Evolutionary conservation across 2,329 filamentous ascomycete species (phyloP).

Genomic region (Aspergillus brunneoviolaceus): DNA sequence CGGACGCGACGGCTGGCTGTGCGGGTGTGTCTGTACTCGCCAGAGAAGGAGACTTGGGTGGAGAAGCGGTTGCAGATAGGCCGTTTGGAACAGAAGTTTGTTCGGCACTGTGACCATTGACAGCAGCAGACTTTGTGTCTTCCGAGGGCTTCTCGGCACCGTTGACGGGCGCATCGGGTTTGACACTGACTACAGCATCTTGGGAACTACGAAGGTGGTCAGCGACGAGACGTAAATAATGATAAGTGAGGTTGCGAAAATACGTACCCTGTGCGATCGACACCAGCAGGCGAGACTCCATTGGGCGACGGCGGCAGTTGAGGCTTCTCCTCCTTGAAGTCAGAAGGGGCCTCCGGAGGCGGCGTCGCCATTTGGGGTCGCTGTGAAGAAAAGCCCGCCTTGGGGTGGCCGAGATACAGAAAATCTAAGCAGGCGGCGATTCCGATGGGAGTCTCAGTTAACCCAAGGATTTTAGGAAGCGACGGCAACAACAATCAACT

Average conservation of each 20-base stretch:
- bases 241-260: slow-evolving; percentile 1
- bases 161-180: slow-evolving; percentile 21
- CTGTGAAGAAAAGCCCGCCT: slow-evolving; percentile 19
- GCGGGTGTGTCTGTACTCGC: slow-evolving; percentile 13
- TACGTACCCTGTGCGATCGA: slow-evolving; percentile 32
- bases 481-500: slow-evolving; percentile 31
- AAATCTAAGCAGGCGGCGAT: slow-evolving; percentile 24
- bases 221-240: slow-evolving; percentile 13
- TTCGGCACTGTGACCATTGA: slow-evolving; percentile 32
- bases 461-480: slow-evolving; percentile 26
- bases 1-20: slow-evolving; percentile 6
- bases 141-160: slow-evolving; percentile 16
- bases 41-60: slow-evolving; percentile 31
- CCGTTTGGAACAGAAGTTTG: slow-evolving; percentile 31
- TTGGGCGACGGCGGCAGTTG: slow-evolving; percentile 39
- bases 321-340: slow-evolving; percentile 43
- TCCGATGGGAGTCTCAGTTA: slow-evolving; percentile 22
- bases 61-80: slow-evolving; percentile 24
- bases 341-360: slow-evolving; percentile 41
- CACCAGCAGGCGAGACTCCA: slow-evolving; percentile 30
- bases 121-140: slow-evolving; percentile 16
- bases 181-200: slow-evolving; percentile 25
- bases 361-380: slow-evolving; percentile 42
- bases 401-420: slow-evolving; percentile 27
- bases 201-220: slow-evolving; percentile 23